Base-by-base conservation (phyloP, 83 land plant genomes). In the Thuja plicata region DNA sequence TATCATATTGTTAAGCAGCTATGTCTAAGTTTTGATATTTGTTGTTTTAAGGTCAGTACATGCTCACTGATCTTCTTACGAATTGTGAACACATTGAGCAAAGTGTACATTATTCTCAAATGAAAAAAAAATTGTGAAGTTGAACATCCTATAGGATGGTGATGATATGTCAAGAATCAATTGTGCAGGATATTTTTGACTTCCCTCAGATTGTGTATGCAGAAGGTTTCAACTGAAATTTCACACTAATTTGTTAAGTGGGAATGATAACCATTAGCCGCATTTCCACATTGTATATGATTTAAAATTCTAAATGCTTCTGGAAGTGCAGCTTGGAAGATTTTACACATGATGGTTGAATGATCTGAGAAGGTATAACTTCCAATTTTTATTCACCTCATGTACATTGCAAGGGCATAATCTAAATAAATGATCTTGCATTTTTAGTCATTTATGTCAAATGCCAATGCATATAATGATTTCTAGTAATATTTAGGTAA, bases 141-240 rank as follows among this genome's bases (percentile, higher is more conserved):
- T 82, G 85, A 82, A 45, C 85, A 82, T 41, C 85, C 85, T 82
- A 43, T 79, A 38, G 83, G 52, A 48, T 48, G 11, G 52, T 48
- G 52, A 48, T 48, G 52, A 48, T 48, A 9, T 48, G 52, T 48
- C 12, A 11, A 11, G 52, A 11, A 10, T 10, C 52, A 48, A 48
- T 1, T 48, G 52, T 12, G 12, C 11, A 48, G 52, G 52, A 82
- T 82, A 46, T 45, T 21, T 82, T 46, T 45, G 3, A 13, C 46
- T 80, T 4, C 34, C 54, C 8, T n/a, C 34, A 27, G 9, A 40
- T 73, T 73, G 52, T 82, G 46, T 46, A 43, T 11, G 2, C 11
- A 38, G 41, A 46, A 82, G 30, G 30, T 12, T 46, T 82, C 12
- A 45, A 46, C 12, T 82, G 85, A 81, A 0, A 81, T 21, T 81